Base-by-base conservation (phyloP, 345 rosid genomes). In the Chamaenerion angustifolium region DNA sequence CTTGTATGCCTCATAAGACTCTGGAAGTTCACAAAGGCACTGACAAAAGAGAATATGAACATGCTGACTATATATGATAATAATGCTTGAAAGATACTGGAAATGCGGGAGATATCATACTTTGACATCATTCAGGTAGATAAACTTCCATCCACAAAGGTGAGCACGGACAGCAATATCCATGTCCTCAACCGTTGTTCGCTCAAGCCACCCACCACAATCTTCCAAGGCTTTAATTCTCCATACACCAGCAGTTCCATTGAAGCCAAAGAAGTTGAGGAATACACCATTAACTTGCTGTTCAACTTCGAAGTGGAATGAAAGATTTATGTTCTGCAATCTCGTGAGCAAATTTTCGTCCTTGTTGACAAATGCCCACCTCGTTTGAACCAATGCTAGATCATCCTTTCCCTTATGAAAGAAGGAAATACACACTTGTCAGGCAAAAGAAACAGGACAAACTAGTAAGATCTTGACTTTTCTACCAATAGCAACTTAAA, bases 191-290 rank as follows among this genome's bases (percentile, higher is more conserved):
- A 88, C 96, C 0, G 96, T 84, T 56, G 96, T 88, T 51, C 94
- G 64, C 21, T 85, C 97, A 60, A 88, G 56, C 97, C 97, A 88
- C n/a, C 97, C 97, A 19, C 97, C 97, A 60, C 84, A 84, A 0
- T 88, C 89, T 69, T 82, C 89, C 0, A 88, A 77, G 40, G 97
- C 97, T 64, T 78, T 81, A 54, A 78, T 80, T 60, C 96, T 78
- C 96, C 96, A 88, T 6, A 88, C 94, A 46, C 95, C 95, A 57
- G 93, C 95, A 58, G 95, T 86, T 64, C 95, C 95, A 43, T 86
- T 86, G 52, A 86, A 86, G 57, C 96, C 96, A 65, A 87, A 87
- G 58, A 87, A 87, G 68, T 81, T 87, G 35, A 87, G 65, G 61
- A 80, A 87, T 16, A 80, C 61, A 45, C 96, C 89, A 69, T 87